Base-by-base conservation (phyloP, 164 flowering plant species). In the Buxus sempervirens region DNA sequence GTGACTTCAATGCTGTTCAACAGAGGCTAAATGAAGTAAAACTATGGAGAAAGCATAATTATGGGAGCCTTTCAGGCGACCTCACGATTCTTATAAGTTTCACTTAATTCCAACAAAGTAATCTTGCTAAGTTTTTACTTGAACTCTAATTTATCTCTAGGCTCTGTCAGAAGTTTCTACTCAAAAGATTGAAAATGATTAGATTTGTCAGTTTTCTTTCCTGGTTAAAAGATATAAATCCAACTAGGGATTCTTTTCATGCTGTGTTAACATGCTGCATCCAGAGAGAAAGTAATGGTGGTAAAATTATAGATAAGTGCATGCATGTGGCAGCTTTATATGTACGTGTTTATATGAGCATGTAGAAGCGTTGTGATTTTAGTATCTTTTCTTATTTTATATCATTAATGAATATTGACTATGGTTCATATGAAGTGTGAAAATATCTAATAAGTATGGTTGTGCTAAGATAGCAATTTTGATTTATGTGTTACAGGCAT, bases 401-500 rank as follows among this genome's bases (percentile, higher is more conserved):
- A 25, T 58, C 27, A 26, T 27, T n/a, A 26, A 38, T 16, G 18
- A 27, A 58, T 45, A 15, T 45, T 45, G 13, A 45, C 51, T 45
- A 45, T 45, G 51, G 10, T 45, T 45, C 18, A 45, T 45, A 5
- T 45, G 45, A 5, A 41, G 45, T 12, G 12, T 41, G 45, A 41
- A 41, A 41, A 41, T 41, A 12, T 5, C 45, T 5, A 58, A 13
- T 24, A 18, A 19, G 9, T n/a, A 59, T 58, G 21, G 27, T 49
- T 28, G 62, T 10, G 18, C 15, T 45, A 45, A 23, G 24, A 22
- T 22, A 19, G 60, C 24, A 15, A n/a, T 23, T 49, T 54, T 59
- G 38, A 36, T 61, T 70, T 71, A 53, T 26, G 60, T 70, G 55
- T 80, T 76, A 64, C 89, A 95, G 98, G 99, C 98, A 23, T 77